A percentile compares a stretch with the other conserved stretches of the same genome.
Conservation (phyloP, 768 basidiomycete genomes). For the Trametes maxima region DNA sequence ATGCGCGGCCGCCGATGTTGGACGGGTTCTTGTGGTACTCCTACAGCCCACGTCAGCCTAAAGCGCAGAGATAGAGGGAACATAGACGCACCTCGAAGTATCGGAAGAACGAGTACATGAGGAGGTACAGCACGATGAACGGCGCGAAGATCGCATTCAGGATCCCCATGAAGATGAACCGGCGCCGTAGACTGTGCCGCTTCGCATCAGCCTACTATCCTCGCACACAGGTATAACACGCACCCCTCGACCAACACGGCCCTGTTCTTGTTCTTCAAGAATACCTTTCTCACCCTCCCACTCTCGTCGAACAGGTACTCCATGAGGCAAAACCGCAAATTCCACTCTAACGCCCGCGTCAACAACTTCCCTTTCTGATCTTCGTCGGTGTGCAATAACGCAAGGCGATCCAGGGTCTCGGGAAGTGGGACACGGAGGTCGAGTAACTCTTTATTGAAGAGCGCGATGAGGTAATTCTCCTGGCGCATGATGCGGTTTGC, state of each 20-base stretch:
- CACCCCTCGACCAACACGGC: constrained; percentile 82
- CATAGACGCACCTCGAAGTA: constrained; percentile 86
- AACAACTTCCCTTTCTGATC: constrained; percentile 76
- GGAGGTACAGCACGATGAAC: constrained; percentile 93
- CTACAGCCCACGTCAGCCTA: constrained; percentile 42
- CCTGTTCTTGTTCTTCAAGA: constrained; percentile 84
- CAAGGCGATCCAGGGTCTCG: constrained; percentile 49
- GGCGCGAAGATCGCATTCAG: constrained; percentile 95
- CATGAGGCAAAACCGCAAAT: constrained; percentile 92
- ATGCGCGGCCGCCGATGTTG: constrained; percentile 87
- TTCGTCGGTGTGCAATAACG: constrained; percentile 34
- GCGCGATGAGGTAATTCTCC: constrained; percentile 96
- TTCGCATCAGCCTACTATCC: background rate
- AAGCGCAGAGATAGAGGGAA: background rate
- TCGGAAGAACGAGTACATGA: constrained; percentile 99
- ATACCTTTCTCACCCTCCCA: constrained; percentile 88
- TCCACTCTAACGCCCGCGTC: constrained; percentile 96
- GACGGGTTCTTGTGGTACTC: constrained; percentile 99
- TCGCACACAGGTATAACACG: constrained; percentile 28
- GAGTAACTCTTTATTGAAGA: constrained; percentile 96
- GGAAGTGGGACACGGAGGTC: constrained; percentile 88
- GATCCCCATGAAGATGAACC: constrained; percentile 97
- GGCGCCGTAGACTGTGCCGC: constrained; percentile 63
- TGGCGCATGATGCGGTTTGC: constrained; percentile 98
- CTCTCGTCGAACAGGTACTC: constrained; percentile 92